These are phyloP conservation scores for Teunomyces tritomae DNA, from an alignment of 805 yeast species.

Conservation along the genomic window DNA sequence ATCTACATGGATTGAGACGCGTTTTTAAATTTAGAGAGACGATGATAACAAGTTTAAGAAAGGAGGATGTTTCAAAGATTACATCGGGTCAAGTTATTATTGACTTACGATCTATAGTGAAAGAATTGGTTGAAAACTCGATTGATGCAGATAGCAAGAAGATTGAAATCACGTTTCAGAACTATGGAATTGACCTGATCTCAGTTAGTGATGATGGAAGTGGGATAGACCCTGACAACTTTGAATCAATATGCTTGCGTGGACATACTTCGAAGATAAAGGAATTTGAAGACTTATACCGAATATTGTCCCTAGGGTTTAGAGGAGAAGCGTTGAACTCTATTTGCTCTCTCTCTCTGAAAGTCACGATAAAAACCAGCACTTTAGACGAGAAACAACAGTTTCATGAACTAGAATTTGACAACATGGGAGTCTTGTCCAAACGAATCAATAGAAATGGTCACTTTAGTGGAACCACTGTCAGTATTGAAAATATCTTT, in stretches of 20 bases:
- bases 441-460: conserved; percentile 43
- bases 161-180: conserved; percentile 64
- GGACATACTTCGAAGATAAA: conserved; percentile 67
- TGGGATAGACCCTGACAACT: conserved; percentile 58
- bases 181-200: conserved; percentile 71
- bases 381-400: conserved; percentile 47
- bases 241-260: conserved; percentile 52
- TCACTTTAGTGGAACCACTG: conserved; percentile 62
- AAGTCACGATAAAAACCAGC: conserved; percentile 50
- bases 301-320: conserved; percentile 62
- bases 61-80: conserved; percentile 63
- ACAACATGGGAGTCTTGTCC: conserved; percentile 50
- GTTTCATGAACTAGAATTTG: conserved; percentile 56
- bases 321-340: conserved; percentile 83
- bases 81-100: conserved; percentile 93
- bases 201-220: conserved; percentile 68
- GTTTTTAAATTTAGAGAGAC: not conserved
- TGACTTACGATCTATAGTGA: conserved; percentile 72
- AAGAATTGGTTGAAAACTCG: conserved; percentile 84
- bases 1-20: not conserved
- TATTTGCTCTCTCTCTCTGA: conserved; percentile 52
- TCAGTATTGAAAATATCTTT: conserved; percentile 60
- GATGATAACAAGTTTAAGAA: conserved; percentile 27
- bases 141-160: conserved; percentile 73
- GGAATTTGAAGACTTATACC: conserved; percentile 51